These are phyloP conservation scores for Puccinia hordei DNA, from an alignment of 1,284 basidiomycete genomes.

Conservation along the genomic window DNA sequence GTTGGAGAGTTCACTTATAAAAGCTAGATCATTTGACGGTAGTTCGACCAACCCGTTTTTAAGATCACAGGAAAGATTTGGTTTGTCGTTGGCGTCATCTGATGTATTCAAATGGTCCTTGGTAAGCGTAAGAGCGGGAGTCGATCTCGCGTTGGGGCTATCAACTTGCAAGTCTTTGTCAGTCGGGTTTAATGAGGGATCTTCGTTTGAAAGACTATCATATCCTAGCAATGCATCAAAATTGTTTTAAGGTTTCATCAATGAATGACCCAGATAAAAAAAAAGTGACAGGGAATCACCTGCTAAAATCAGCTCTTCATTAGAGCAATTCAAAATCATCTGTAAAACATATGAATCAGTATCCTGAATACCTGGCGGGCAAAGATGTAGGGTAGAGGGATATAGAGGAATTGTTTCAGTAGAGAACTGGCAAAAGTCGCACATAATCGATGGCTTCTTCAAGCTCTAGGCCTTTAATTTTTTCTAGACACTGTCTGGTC, in stretches of 20 bases:
- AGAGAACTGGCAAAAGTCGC: slow-evolving; percentile 26
- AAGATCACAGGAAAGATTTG: background rate
- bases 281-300: slow-evolving; percentile 15
- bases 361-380: slow-evolving; percentile 38
- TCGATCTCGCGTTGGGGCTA: background rate
- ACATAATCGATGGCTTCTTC: slow-evolving; percentile 95
- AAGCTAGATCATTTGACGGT: slow-evolving; percentile 6
- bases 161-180: slow-evolving; percentile 34
- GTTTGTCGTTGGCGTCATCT: slow-evolving; percentile 13
- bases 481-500: slow-evolving; percentile 71
- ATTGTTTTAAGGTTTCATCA: background rate
- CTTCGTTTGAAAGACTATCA: slow-evolving; percentile 30
- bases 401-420: background rate
- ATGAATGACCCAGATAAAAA: background rate
- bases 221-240: slow-evolving; percentile 25
- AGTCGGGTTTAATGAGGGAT: background rate
- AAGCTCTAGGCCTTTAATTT: slow-evolving; percentile 70
- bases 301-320: slow-evolving; percentile 46
- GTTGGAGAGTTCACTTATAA: background rate
- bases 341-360: background rate
- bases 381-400: slow-evolving; percentile 65
- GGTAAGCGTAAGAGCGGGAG: background rate
- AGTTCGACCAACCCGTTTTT: background rate
- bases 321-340: slow-evolving; percentile 43
- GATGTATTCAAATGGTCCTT: slow-evolving; percentile 1